Percentiles rank a stretch among this genome's conserved stretches.
Evolutionary conservation across 139 green algal species (phyloP).

Genomic region (Prasinococcaceae sp.): DNA sequence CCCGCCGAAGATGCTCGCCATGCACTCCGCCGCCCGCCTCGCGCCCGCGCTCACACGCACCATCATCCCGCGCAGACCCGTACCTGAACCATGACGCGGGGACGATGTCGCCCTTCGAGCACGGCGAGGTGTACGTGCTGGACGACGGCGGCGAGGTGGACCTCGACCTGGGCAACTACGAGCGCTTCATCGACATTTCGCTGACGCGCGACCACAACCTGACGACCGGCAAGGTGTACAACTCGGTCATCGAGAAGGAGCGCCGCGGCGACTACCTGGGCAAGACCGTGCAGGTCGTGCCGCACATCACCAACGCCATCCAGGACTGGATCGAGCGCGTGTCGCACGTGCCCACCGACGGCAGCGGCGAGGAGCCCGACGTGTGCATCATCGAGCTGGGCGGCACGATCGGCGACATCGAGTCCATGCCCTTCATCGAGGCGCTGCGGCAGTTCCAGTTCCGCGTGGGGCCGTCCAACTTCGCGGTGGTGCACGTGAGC

Average conservation of each 20-base stretch:
- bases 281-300: conserved; percentile 97
- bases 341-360: conserved; percentile 75
- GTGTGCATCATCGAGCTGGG: conserved; percentile 98
- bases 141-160: conserved; percentile 95
- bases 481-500: conserved; percentile 84
- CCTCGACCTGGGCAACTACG: conserved; percentile 97
- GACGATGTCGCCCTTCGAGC: conserved; percentile 99
- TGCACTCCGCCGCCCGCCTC: too few species aligned
- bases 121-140: conserved; percentile 97
- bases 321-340: conserved; percentile 97
- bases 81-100: conserved; percentile 99
- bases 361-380: conserved; percentile 52
- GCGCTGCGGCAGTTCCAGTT: conserved; percentile 59
- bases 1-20: too few species aligned
- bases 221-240: conserved; percentile 94
- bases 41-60: too few species aligned
- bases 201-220: conserved; percentile 93
- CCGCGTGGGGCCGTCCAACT: conserved; percentile 59
- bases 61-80: conserved; percentile 66
- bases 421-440: conserved; percentile 93
- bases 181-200: conserved; percentile 94
- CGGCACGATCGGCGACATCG: conserved; percentile 96
- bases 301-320: conserved; percentile 95
- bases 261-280: conserved; percentile 89
- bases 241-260: conserved; percentile 85